These are phyloP conservation scores for Microsporum audouinii DNA, from an alignment of 2,329 filamentous ascomycete genomes.

Conservation along the genomic window DNA sequence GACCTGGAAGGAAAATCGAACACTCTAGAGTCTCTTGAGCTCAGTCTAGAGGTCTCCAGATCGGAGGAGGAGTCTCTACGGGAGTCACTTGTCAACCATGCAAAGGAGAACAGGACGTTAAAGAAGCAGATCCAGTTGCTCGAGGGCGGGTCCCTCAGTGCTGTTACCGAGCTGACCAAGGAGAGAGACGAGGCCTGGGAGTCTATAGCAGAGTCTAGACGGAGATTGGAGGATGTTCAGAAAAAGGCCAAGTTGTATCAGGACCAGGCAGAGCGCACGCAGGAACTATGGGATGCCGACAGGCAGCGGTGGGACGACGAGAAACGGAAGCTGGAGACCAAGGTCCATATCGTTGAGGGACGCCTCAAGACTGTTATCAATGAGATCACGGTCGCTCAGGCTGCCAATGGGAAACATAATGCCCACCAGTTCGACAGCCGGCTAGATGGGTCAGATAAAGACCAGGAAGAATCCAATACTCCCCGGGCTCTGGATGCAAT, in stretches of 20 bases:
- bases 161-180: constrained; percentile 67
- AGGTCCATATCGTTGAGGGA: constrained; percentile 79
- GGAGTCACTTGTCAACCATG: constrained; percentile 48
- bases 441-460: constrained; percentile 39
- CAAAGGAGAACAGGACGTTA: constrained; percentile 66
- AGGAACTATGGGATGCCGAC: constrained; percentile 72
- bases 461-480: constrained; percentile 47
- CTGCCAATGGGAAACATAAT: constrained; percentile 13
- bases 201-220: constrained; percentile 57
- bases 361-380: constrained; percentile 74
- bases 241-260: constrained; percentile 70
- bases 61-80: constrained; percentile 64
- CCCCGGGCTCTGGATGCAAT: constrained; percentile 53
- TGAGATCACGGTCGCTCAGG: constrained; percentile 51
- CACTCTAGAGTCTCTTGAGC: constrained; percentile 75
- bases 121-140: constrained; percentile 78
- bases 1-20: constrained; percentile 85
- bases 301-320: constrained; percentile 77
- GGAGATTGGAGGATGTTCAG: constrained; percentile 63
- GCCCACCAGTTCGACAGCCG: constrained; percentile 12
- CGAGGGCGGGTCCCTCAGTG: constrained; percentile 78
- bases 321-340: constrained; percentile 68
- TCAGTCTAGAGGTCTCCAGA: constrained; percentile 56
- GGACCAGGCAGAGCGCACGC: constrained; percentile 66
- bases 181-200: constrained; percentile 80